Evolutionary conservation across 495 filamentous ascomycete genomes (phyloP), one percentile per base, ranked within the genome.

Genomic region (Talaromyces liani): DNA sequence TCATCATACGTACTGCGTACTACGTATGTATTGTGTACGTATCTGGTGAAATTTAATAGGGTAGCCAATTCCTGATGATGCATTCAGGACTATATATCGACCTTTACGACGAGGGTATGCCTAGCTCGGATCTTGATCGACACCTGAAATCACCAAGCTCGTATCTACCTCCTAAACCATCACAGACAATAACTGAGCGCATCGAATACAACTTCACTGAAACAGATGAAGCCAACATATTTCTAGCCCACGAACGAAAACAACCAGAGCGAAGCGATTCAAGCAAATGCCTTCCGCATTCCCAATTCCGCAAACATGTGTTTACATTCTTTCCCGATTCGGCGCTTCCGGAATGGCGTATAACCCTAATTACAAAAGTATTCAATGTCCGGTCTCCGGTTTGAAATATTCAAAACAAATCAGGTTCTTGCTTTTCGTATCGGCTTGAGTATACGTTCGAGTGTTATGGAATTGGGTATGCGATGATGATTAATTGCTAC

Each of bases 281-380:
- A n/a, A n/a, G n/a, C n/a, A 41, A 41, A 41, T 41, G 36, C 16
- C 14, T 41, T 41, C 36, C 36, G 45, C 60, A 62, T 62, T 62
- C 60, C 47, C 41, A 54, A 31, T 25, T 12, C 60, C 60, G 60
- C 60, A 62, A 62, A 62, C 60, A 62, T 62, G 60, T 62, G 39
- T 51, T 53, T 33, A 54, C 60, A 62, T 62, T 62, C 60, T 62
- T 62, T 29, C 60, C 60, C 24, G 29, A 53, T 62, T 62, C 60
- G 60, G 60, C 14, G 54, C 25, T 62, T 62, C 60, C 60, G 60
- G 60, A 62, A 62, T 62, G 60, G 60, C 7, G 20, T 14, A 54
- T 45, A 61, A 45, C 59, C 41, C 59, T 45, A 45, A 47, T 36
- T 59, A 24, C 51, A 27, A 55, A 27, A 55, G 20, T 18, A 49